Conservation (phyloP, 768 basidiomycete genomes). For the Basidioascus undulatus region DNA sequence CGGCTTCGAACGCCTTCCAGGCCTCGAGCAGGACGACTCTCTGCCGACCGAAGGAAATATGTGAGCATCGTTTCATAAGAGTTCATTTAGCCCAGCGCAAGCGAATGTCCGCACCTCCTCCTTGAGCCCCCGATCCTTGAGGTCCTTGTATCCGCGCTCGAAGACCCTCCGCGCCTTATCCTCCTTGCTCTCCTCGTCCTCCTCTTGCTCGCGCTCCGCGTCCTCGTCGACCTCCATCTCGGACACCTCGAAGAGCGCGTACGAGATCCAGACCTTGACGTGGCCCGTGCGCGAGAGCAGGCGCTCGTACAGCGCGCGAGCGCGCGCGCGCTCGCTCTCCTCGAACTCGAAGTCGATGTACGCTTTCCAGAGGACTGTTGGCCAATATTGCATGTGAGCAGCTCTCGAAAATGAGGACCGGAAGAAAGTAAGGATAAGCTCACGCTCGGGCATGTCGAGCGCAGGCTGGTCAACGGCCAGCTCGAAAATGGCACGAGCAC, state of each 20-base stretch:
- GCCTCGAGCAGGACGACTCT: slow-evolving; percentile 77
- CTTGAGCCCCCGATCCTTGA: slow-evolving; percentile 58
- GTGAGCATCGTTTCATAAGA: too few species aligned
- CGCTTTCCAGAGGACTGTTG: slow-evolving; percentile 64
- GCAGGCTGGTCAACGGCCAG: slow-evolving; percentile 60
- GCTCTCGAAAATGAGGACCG: too few species aligned
- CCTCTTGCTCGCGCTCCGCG: slow-evolving; percentile 30
- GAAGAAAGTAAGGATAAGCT: slow-evolving; percentile 11
- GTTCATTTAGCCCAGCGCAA: too few species aligned
- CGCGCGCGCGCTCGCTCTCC: slow-evolving; percentile 69
- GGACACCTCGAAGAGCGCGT: slow-evolving; percentile 60
- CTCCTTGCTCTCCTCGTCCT: slow-evolving; percentile 18
- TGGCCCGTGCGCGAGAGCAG: slow-evolving; percentile 66
- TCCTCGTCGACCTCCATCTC: slow-evolving; percentile 48
- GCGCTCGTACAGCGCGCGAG: slow-evolving; percentile 69
- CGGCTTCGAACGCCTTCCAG: slow-evolving; percentile 84
- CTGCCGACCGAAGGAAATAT: slow-evolving; percentile 20
- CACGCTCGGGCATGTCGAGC: slow-evolving; percentile 83
- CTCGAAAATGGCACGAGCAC: slow-evolving; percentile 83
- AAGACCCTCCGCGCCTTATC: slow-evolving; percentile 49
- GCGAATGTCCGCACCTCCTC: slow-evolving; percentile 62
- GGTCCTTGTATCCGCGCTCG: slow-evolving; percentile 62
- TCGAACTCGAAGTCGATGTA: slow-evolving; percentile 92
- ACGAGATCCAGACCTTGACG: slow-evolving; percentile 93
- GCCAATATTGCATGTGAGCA: not conserved